Evolutionary conservation across 2,329 filamentous ascomycete species (phyloP).

Genomic region (Tricladium varicosporioides): DNA sequence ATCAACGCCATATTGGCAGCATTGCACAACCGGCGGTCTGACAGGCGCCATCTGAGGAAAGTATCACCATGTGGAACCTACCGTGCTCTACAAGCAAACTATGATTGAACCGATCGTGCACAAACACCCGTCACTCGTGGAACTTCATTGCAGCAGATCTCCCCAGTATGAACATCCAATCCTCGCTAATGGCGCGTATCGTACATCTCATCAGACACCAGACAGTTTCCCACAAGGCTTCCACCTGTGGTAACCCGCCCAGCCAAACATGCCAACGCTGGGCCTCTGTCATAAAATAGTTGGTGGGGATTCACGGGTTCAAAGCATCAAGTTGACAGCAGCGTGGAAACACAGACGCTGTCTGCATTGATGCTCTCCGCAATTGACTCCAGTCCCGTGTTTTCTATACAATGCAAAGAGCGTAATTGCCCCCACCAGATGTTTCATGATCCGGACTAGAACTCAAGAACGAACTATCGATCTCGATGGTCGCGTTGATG

Average conservation of each 20-base stretch:
- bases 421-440: neutral
- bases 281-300: neutral
- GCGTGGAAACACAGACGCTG: neutral
- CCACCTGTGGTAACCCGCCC: neutral
- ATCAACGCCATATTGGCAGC: neutral
- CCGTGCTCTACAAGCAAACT: neutral
- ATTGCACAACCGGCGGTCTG: neutral
- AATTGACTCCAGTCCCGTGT: neutral
- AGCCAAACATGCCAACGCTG: neutral
- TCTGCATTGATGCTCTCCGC: neutral
- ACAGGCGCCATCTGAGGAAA: neutral
- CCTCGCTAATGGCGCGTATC: slow-evolving; percentile 1
- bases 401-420: neutral
- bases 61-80: neutral
- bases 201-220: neutral
- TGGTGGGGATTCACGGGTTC: neutral
- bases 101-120: neutral
- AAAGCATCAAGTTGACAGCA: neutral
- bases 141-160: neutral
- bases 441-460: neutral
- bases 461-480: neutral
- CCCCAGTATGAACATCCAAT: neutral
- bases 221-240: neutral
- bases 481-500: neutral
- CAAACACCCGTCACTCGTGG: neutral